A percentile compares a stretch with the other conserved stretches of the same genome.
Conservation (phyloP, 2,329 filamentous ascomycete species). For the Arthrobotrys musiformis region DNA sequence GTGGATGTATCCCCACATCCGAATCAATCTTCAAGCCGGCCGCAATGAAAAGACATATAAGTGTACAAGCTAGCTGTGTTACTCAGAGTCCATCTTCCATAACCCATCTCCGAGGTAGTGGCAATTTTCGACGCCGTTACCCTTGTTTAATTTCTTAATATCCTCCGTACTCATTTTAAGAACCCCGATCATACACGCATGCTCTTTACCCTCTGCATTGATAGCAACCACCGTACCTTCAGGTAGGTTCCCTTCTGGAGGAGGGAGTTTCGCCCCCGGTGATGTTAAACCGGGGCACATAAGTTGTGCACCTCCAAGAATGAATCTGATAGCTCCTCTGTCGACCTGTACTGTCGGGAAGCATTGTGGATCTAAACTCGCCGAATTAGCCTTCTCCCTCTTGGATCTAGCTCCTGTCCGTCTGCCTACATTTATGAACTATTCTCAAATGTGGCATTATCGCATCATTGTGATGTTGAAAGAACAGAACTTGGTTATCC, state of each 20-base stretch:
- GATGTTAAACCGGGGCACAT: slow-evolving; percentile 96
- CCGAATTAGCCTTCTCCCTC: neutral
- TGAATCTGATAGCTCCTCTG: slow-evolving; percentile 94
- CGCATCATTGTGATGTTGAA: slow-evolving; percentile 80
- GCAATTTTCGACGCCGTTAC: slow-evolving; percentile 89
- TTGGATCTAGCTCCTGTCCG: neutral
- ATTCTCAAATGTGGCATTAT: slow-evolving; percentile 88
- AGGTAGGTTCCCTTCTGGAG: slow-evolving; percentile 70
- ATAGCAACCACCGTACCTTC: slow-evolving; percentile 88
- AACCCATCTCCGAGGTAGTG: slow-evolving; percentile 95
- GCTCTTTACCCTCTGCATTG: slow-evolving; percentile 90
- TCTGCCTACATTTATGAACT: slow-evolving; percentile 71
- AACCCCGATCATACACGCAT: slow-evolving; percentile 87
- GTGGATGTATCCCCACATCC: neutral
- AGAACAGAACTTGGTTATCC: slow-evolving; percentile 83
- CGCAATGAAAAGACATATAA: neutral
- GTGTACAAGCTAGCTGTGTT: neutral
- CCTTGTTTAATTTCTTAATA: slow-evolving; percentile 94
- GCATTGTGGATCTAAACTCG: slow-evolving; percentile 73
- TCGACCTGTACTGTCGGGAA: slow-evolving; percentile 91
- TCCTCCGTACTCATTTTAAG: slow-evolving; percentile 87
- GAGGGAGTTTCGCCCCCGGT: slow-evolving; percentile 80
- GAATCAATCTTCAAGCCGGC: slow-evolving; percentile 57
- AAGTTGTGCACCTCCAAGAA: slow-evolving; percentile 88
- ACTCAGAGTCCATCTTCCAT: slow-evolving; percentile 77